phyloP scores from a whole-genome alignment of 2,329 filamentous ascomycete genomes.

The Hypoxylon sp. region DNA sequence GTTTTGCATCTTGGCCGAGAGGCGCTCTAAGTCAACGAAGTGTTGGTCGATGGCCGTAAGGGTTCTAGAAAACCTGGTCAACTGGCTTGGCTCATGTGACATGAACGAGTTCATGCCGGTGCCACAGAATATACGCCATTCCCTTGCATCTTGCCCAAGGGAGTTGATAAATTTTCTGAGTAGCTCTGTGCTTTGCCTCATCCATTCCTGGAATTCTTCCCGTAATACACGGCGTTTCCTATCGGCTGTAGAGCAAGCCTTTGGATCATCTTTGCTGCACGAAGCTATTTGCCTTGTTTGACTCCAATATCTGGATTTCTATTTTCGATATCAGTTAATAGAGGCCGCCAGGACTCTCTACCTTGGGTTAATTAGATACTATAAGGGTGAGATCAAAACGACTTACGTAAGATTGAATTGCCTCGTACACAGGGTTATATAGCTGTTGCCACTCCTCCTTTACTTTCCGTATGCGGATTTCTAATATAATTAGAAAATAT shows the following conservation, averaged over 20 bases:
- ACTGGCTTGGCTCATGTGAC: not conserved
- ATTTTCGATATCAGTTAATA: not conserved
- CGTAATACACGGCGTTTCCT: conserved; percentile 1
- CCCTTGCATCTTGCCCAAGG: conserved; percentile 1
- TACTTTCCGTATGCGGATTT: not conserved
- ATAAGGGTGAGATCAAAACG: not conserved
- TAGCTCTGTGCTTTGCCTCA: conserved; percentile 15
- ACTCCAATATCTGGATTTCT: conserved; percentile 1
- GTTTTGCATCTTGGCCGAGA: conserved; percentile 6
- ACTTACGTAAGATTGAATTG: conserved; percentile 22
- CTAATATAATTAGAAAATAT: conserved; percentile 18
- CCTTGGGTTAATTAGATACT: not conserved
- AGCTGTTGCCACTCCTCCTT: conserved; percentile 22
- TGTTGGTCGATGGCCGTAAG: conserved; percentile 7
- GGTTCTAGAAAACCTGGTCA: not conserved
- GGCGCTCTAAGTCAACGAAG: conserved; percentile 2
- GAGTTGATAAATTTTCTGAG: conserved; percentile 6
- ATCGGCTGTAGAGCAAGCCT: not conserved
- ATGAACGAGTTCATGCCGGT: conserved; percentile 25
- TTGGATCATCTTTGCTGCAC: not conserved
- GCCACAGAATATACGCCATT: conserved; percentile 15
- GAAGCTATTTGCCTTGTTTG: not conserved
- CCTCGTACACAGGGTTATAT: conserved; percentile 6
- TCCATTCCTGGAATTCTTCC: conserved; percentile 28
- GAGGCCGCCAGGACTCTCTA: not conserved